Evolutionary conservation across 2,329 filamentous ascomycete species (phyloP).

Genomic region (Fusarium palustre): DNA sequence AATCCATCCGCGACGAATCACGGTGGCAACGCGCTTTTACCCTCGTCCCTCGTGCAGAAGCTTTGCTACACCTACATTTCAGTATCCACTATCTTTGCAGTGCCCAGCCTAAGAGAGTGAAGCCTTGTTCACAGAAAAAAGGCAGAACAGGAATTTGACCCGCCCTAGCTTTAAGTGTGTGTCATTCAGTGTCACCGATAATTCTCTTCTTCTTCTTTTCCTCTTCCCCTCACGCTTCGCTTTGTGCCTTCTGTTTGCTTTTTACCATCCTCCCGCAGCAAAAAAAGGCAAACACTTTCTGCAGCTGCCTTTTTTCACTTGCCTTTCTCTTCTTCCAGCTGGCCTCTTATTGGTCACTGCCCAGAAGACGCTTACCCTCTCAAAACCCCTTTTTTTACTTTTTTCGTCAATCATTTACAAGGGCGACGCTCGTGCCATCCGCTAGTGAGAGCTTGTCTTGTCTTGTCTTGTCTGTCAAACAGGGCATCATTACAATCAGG

Average conservation of each 20-base stretch:
- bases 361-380: slow-evolving; percentile 9
- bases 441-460: slow-evolving; percentile 43
- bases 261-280: neutral
- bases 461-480: slow-evolving; percentile 17
- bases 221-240: neutral
- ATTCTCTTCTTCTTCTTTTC: slow-evolving; percentile 5
- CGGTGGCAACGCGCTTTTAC: slow-evolving; percentile 42
- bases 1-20: slow-evolving; percentile 32
- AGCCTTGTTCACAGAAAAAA: slow-evolving; percentile 34
- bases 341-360: slow-evolving; percentile 25
- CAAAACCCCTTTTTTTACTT: slow-evolving; percentile 39
- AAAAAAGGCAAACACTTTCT: slow-evolving; percentile 3
- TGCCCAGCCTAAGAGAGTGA: slow-evolving; percentile 27
- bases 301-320: slow-evolving; percentile 14
- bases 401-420: slow-evolving; percentile 40
- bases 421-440: slow-evolving; percentile 45
- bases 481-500: slow-evolving; percentile 38
- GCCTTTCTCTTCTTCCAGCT: slow-evolving; percentile 32
- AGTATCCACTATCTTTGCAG: slow-evolving; percentile 19
- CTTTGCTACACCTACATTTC: slow-evolving; percentile 18
- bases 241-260: neutral
- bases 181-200: slow-evolving; percentile 40
- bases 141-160: slow-evolving; percentile 14
- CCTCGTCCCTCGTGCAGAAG: slow-evolving; percentile 31
- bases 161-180: slow-evolving; percentile 23